Evolutionary conservation across 345 rosid genomes (phyloP).

Genomic region (Euphorbia lathyris): DNA sequence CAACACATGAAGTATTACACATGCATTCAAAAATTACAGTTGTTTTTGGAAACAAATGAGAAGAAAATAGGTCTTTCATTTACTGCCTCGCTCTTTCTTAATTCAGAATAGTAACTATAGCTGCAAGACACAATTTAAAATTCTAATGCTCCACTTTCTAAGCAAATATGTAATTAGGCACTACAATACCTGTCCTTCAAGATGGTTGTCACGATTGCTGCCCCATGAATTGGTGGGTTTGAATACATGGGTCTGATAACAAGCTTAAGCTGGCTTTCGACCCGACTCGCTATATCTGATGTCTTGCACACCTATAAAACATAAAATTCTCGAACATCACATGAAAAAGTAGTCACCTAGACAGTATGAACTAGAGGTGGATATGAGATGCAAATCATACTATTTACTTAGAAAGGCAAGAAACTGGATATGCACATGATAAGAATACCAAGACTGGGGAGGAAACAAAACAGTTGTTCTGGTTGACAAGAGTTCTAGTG

Average conservation of each 20-base stretch:
- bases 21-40: background rate
- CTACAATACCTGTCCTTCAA: conserved; percentile 53
- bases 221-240: conserved; percentile 89
- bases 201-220: conserved; percentile 72
- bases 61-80: too few relatives aligned
- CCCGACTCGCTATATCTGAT: conserved; percentile 71
- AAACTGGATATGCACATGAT: background rate
- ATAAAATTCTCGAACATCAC: background rate
- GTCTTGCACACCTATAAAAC: conserved; percentile 66
- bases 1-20: background rate
- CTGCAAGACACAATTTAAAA: background rate
- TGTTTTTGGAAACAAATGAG: too few relatives aligned
- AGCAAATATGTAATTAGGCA: background rate
- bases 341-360: background rate
- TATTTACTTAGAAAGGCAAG: background rate
- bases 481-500: background rate
- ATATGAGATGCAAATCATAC: background rate
- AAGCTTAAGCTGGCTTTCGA: conserved; percentile 85
- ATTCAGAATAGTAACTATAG: background rate
- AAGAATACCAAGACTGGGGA: background rate
- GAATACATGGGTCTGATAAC: conserved; percentile 92
- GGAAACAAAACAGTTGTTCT: background rate
- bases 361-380: background rate
- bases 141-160: background rate
- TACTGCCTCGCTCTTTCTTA: too few relatives aligned